Base-by-base conservation (phyloP, 805 yeast genomes). In the Yarrowia yakushimensis region DNA sequence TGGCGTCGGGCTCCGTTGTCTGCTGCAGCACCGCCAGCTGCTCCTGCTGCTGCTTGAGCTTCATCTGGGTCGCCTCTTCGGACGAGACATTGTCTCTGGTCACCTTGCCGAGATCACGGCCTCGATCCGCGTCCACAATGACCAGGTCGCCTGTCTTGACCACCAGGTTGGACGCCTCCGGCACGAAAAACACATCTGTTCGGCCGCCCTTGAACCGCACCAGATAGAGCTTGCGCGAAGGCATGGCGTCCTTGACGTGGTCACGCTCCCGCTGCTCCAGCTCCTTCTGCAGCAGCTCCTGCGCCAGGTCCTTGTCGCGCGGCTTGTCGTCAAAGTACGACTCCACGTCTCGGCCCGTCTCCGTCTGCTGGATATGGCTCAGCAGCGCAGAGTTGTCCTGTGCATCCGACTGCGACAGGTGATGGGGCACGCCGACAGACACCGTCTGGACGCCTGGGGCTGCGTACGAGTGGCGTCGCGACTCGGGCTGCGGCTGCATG, bases 111-210 rank as follows among this genome's bases (percentile, higher is more conserved):
- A 88, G 78, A 73, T 88, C 96, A 36, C 83, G 75, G 36, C 96
- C 96, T 33, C 96, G 77, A 69, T 88, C 96, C 1, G 94, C 96
- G 69, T 88, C 93, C 17, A 88, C 96, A 69, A 88, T 82, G 15
- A 89, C 93, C 69, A 87, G 78, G 69, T 87, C 91, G 22, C 88
- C 88, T 5, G 77, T 73, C 55, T 76, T 74, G 43, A 84, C 72
- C 31, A 66, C 68, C 27, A 73, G 67, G 22, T 72, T 70, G 11
- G 78, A 68, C 27, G 69, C 67, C 13, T 73, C 76, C 1, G 90
- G 84, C 20, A 85, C 73, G 69, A 82, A 84, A 69, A 87, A 90
- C 9, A 89, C 90, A 72, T 90, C 97, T 62, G 86, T 75, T 43
- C 97, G 78, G 9, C 90, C 89, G 28, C 86, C 84, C 72, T 91